Conservation (phyloP, 2,329 filamentous ascomycete genomes). For the Dactylellina cionopaga region DNA sequence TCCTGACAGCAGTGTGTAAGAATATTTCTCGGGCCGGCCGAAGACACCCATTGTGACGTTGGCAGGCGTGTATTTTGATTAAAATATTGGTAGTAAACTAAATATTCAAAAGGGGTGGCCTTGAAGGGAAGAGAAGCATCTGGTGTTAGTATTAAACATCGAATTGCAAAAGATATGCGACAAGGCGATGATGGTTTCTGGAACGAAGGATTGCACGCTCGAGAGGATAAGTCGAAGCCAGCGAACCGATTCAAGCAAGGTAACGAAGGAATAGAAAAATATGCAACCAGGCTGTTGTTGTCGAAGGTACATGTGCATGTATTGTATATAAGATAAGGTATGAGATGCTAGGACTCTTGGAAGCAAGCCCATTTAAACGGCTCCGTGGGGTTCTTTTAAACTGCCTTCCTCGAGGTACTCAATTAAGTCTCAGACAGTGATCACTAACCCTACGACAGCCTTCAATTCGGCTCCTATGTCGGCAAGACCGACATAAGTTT, state of each 20-base stretch:
- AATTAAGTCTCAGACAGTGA: neutral
- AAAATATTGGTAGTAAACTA: neutral
- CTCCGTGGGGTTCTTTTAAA: too few species aligned
- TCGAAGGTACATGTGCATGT: too few species aligned
- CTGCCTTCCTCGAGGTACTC: neutral
- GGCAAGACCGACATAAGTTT: conserved; percentile 5
- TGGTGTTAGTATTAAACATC: neutral
- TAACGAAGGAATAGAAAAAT: too few species aligned
- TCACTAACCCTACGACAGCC: neutral
- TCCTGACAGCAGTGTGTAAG: conserved; percentile 10
- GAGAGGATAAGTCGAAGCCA: too few species aligned
- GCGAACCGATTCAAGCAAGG: too few species aligned
- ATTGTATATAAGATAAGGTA: too few species aligned
- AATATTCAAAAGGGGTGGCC: neutral
- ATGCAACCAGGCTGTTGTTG: too few species aligned
- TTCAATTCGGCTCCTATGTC: conserved; percentile 21
- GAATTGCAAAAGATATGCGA: neutral
- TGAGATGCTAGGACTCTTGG: too few species aligned
- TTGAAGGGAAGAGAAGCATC: neutral
- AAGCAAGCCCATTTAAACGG: too few species aligned
- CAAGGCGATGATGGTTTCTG: too few species aligned
- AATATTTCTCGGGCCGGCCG: conserved; percentile 36
- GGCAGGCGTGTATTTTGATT: neutral
- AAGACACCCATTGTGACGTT: conserved; percentile 12
- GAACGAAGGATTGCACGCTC: too few species aligned